A percentile compares a stretch with the other conserved stretches of the same genome.
Conservation (phyloP, 108 stramenopile species). For the Cyclotella cryptica region DNA sequence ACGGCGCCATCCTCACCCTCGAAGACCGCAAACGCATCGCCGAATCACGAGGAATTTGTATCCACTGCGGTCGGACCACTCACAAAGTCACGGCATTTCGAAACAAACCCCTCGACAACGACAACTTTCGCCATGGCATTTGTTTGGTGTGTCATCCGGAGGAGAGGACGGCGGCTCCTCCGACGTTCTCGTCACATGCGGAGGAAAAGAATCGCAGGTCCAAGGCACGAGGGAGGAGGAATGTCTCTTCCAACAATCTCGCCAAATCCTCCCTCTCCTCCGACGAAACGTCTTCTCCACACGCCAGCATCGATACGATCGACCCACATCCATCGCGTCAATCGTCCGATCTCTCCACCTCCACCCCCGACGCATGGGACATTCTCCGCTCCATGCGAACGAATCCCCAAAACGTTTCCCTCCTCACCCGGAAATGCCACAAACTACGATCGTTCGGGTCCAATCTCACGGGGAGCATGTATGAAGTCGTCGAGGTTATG, state of each 20-base stretch:
- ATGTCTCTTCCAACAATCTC: too few species aligned
- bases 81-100: constrained; percentile 34
- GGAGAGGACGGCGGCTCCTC: not conserved
- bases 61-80: constrained; percentile 20
- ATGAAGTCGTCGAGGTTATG: constrained; percentile 30
- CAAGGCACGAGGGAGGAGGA: not conserved
- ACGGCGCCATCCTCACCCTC: constrained; percentile 24
- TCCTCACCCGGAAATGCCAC: constrained; percentile 24
- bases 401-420: constrained; percentile 3
- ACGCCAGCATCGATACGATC: not conserved
- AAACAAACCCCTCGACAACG: constrained; percentile 13
- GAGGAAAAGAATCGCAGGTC: not conserved
- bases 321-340: not conserved
- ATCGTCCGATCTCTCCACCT: not conserved
- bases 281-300: too few species aligned
- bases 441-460: constrained; percentile 10
- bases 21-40: constrained; percentile 22
- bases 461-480: constrained; percentile 12
- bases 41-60: constrained; percentile 19
- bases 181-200: not conserved
- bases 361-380: constrained; percentile 31
- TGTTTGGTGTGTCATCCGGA: constrained; percentile 20
- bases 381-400: constrained; percentile 18
- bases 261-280: too few species aligned
- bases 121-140: constrained; percentile 3